These are phyloP conservation scores for Karstenula rhodostoma DNA, from an alignment of 2,329 filamentous ascomycete genomes.

Conservation along the genomic window DNA sequence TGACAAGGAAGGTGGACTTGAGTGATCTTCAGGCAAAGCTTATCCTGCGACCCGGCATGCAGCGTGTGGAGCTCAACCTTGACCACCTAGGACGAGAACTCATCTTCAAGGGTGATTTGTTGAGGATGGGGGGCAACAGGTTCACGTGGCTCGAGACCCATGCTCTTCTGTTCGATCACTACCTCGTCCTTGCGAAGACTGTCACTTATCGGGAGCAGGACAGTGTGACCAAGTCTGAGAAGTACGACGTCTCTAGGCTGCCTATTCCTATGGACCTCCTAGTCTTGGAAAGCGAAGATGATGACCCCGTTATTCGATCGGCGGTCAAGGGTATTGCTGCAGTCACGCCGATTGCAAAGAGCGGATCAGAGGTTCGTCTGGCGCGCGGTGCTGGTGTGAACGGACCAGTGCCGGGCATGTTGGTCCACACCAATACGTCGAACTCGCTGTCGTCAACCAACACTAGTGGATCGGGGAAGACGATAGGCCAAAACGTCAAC, in stretches of 20 bases:
- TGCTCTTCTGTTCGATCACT: conserved; percentile 94
- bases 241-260: conserved; percentile 92
- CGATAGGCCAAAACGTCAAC: conserved; percentile 56
- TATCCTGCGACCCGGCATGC: conserved; percentile 85
- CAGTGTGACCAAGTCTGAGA: conserved; percentile 76
- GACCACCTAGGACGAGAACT: conserved; percentile 93
- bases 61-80: conserved; percentile 82
- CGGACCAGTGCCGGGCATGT: conserved; percentile 56
- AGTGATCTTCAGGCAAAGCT: conserved; percentile 85
- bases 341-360: conserved; percentile 58
- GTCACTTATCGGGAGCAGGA: conserved; percentile 73
- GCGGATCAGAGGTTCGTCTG: conserved; percentile 59
- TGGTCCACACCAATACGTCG: conserved; percentile 74
- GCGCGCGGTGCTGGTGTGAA: conserved; percentile 51
- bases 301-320: conserved; percentile 86
- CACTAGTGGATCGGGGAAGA: conserved; percentile 61
- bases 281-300: conserved; percentile 89
- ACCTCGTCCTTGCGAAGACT: conserved; percentile 88
- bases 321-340: conserved; percentile 73
- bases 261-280: conserved; percentile 97
- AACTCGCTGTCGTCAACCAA: conserved; percentile 62
- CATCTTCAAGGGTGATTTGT: conserved; percentile 86
- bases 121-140: conserved; percentile 85
- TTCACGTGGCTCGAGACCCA: conserved; percentile 96
- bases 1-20: conserved; percentile 88